Evolutionary conservation across 2,329 filamentous ascomycete species (phyloP), one percentile per base, ranked within the genome.

Genomic region (Fusarium luffae): DNA sequence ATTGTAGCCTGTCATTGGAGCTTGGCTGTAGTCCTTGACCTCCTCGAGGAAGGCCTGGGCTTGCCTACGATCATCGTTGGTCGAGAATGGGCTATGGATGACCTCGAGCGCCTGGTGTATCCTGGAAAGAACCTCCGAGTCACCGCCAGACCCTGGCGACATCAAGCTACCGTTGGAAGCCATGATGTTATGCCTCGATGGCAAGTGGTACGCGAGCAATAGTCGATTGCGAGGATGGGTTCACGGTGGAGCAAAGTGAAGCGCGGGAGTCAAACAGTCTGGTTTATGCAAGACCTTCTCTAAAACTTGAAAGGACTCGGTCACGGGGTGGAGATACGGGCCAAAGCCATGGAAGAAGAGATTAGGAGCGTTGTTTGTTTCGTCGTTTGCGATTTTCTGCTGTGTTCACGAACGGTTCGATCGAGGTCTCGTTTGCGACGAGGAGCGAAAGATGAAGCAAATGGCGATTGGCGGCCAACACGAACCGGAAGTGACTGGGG

Each of bases 101-200:
- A 97, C 88, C 74, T 96, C 89, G 72, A 99, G 89, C 42, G 96
- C 96, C 76, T 92, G 88, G 76, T 93, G 89, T 70, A 98, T 96
- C 77, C 88, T 89, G 52, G 87, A 82, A 54, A 93, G 85, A 54
- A 87, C 78, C 34, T 81, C 81, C 66, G 80, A 77, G 70, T 77
- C 79, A 66, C 79, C 78, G 69, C 79, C 79, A 72, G 80, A 79
- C 62, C 74, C 76, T 67, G 76, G 69, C 63, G 72, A 60, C 66
- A 74, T 59, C 71, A 68, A 67, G 64, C 70, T 74, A 68, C 80
- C 82, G 77, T 81, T 82, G 64, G 78, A 73, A 64, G 79, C 76
- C 81, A 83, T 70, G 25, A 51, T 54, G 44, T 80, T 73, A 54
- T 69, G 30, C 48, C 47, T 52, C 16, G 40, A 42, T 49, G 34